phyloP scores from a whole-genome alignment of 106 monocot species.

The Ottelia alismoides region DNA sequence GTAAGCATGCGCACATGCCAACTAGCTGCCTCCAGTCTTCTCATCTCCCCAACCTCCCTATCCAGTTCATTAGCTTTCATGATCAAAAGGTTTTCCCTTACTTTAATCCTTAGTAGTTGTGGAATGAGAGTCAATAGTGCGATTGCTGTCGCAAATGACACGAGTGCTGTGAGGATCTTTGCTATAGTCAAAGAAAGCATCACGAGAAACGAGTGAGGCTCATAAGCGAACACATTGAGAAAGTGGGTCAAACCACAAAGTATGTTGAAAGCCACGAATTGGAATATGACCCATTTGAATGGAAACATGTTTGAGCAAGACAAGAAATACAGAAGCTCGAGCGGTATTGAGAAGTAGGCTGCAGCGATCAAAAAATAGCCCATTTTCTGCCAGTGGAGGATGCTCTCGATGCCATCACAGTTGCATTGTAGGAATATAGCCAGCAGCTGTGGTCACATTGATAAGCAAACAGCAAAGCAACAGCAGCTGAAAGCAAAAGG shows the following conservation, averaged over 20 bases:
- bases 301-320: conserved; percentile 48
- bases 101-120: conserved; percentile 59
- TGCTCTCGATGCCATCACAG: conserved; percentile 43
- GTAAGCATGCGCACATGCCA: conserved; percentile 82
- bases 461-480: no score
- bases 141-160: conserved; percentile 64
- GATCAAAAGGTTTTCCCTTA: conserved; percentile 57
- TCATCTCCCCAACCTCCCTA: conserved; percentile 51
- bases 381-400: conserved; percentile 49
- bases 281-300: conserved; percentile 73
- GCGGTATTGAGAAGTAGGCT: conserved; percentile 76
- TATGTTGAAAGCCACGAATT: conserved; percentile 60
- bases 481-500: no score
- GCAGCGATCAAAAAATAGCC: conserved; percentile 59
- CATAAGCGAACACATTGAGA: conserved; percentile 69
- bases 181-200: conserved; percentile 47
- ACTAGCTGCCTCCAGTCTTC: conserved; percentile 49
- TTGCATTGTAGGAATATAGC: conserved; percentile 7
- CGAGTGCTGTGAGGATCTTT: conserved; percentile 63
- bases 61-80: conserved; percentile 50
- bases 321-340: conserved; percentile 63
- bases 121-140: conserved; percentile 68
- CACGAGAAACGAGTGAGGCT: conserved; percentile 46
- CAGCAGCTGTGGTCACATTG: no score
- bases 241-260: conserved; percentile 66